Percentiles rank a stretch among this genome's conserved stretches.
These are phyloP conservation scores for Claviceps sorghi DNA, from an alignment of 2,329 filamentous ascomycete genomes.

Conservation along the genomic window DNA sequence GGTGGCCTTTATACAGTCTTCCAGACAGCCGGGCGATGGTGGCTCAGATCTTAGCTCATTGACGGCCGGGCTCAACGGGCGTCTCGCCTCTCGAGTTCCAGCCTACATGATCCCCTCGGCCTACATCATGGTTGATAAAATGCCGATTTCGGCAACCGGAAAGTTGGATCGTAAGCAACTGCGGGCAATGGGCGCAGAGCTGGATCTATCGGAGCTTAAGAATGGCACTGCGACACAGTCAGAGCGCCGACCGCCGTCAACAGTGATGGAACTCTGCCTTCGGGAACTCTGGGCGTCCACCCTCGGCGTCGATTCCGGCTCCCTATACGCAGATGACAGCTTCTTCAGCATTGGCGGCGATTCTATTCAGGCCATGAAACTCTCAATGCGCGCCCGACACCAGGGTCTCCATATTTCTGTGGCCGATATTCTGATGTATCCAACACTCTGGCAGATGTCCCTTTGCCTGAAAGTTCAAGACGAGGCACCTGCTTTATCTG, in stretches of 20 bases:
- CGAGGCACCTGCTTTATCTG: background rate
- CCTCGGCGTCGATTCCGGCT: background rate
- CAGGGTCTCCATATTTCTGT: background rate
- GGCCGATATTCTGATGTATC: background rate
- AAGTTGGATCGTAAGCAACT: constrained; percentile 3
- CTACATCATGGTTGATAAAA: background rate
- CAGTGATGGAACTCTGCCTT: constrained; percentile 7
- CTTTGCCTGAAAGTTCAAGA: background rate
- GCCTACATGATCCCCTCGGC: constrained; percentile 2
- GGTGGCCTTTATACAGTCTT: constrained; percentile 3
- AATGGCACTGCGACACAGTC: background rate
- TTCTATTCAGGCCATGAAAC: constrained; percentile 7
- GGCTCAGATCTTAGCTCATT: background rate
- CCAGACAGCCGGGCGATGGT: background rate
- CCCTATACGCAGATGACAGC: constrained; percentile 5
- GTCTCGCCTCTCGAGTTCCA: background rate
- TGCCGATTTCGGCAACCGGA: constrained; percentile 1
- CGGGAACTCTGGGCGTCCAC: constrained; percentile 5
- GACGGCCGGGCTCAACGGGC: background rate
- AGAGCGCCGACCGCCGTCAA: constrained; percentile 4
- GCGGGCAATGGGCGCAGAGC: background rate
- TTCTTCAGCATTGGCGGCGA: constrained; percentile 7
- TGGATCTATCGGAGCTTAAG: background rate
- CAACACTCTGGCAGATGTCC: background rate
- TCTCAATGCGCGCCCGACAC: background rate